Conservation (phyloP, 2,329 filamentous ascomycete genomes). For the Teratosphaeria viscida region DNA sequence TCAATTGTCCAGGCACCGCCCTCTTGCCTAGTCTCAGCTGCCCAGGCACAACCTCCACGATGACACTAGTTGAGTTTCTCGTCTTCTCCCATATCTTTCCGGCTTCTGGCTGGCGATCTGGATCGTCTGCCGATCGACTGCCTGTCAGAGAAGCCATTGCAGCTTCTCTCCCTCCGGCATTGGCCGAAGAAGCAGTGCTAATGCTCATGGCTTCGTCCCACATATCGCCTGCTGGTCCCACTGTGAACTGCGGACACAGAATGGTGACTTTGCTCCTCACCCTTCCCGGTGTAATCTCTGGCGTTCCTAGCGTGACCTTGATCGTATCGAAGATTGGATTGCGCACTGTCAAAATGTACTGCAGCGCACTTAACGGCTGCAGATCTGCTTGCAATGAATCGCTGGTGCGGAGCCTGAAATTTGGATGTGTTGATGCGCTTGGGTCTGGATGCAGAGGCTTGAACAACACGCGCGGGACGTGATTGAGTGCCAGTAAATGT, state of each 20-base stretch:
- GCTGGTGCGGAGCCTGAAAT: slow-evolving; percentile 16
- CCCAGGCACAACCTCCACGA: slow-evolving; percentile 72
- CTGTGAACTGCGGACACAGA: slow-evolving; percentile 85
- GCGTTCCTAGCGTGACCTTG: slow-evolving; percentile 77
- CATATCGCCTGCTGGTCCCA: slow-evolving; percentile 88
- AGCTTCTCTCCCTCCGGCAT: slow-evolving; percentile 19
- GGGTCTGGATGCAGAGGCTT: slow-evolving; percentile 39
- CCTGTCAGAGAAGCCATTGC: slow-evolving; percentile 23
- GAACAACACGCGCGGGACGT: slow-evolving; percentile 74
- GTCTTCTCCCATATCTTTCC: slow-evolving; percentile 96
- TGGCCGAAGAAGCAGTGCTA: slow-evolving; percentile 6
- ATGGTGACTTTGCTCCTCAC: slow-evolving; percentile 77
- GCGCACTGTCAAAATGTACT: slow-evolving; percentile 81
- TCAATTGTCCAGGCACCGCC: background rate
- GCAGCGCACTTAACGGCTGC: slow-evolving; percentile 43
- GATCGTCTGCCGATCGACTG: slow-evolving; percentile 31
- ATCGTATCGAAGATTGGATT: slow-evolving; percentile 92
- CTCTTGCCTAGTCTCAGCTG: background rate
- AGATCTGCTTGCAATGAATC: slow-evolving; percentile 8
- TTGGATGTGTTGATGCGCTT: slow-evolving; percentile 2
- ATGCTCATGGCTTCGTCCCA: slow-evolving; percentile 75
- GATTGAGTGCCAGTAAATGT: slow-evolving; percentile 70
- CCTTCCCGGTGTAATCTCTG: slow-evolving; percentile 64
- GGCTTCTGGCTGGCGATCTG: slow-evolving; percentile 59
- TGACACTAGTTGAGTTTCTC: slow-evolving; percentile 88